Base-by-base conservation (phyloP, 192 early-diverging fungal species). In the Spinellus fusiger region DNA sequence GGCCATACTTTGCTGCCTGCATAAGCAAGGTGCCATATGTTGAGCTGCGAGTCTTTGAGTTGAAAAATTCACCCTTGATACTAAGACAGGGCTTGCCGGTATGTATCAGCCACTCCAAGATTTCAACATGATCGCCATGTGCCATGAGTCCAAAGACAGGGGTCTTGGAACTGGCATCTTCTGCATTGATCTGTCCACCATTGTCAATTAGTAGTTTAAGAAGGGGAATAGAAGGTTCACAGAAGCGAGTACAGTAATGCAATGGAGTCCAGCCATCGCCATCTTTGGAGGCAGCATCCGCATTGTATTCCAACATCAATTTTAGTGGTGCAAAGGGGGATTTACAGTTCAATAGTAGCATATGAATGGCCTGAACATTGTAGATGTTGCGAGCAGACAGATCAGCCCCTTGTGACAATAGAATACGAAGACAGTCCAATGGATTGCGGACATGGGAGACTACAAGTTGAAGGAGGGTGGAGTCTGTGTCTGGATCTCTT, bases 211-310 rank as follows among this genome's bases (percentile, higher is more conserved):
- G 51, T 18, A 64, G 18, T 32, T 61, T n/a, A 8, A 73, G 20
- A 5, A 57, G 35, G 1, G 48, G 34, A 1, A 62, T n/a, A 1
- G 71, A 65, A 7, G 56, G 58, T 33, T 61, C 55, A 56, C 71
- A 73, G 33, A 73, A 73, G 1, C 71, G 61, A 3, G 71, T 62
- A 0, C 65, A 59, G 47, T 73, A 73, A 7, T 75, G 74, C 1
- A 83, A 27, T 9, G 81, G 83, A 9, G 83, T 80, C 74, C 81
- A 84, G 15, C 82, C 87, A 47, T 89, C 86, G 5, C 81, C 69
- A 54, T 89, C 86, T 18, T 78, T 71, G 10, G 82, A 62, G 62
- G 88, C 80, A 27, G 77, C 55, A 54, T 83, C 67, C 16, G 84
- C 82, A 6, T 77, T 71, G 50, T 70, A 61, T 0, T 67, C 56